phyloP scores from a whole-genome alignment of 768 basidiomycete genomes.

The Porpolomopsis calyptriformis region DNA sequence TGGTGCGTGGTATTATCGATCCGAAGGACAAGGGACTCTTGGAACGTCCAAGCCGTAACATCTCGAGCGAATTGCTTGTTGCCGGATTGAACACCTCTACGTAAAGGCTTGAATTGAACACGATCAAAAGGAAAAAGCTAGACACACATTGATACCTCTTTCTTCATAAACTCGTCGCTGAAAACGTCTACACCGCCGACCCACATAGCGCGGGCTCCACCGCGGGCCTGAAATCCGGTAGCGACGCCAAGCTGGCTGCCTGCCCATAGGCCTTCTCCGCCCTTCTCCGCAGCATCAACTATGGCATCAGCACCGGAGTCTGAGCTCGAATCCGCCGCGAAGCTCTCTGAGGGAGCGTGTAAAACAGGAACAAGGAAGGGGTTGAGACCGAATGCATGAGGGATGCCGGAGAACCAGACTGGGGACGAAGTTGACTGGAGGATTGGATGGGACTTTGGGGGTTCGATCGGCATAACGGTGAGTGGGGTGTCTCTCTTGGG shows the following conservation, averaged over 20 bases:
- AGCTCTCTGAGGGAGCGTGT: slow-evolving; percentile 63
- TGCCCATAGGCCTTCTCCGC: slow-evolving; percentile 74
- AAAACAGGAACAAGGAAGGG: slow-evolving; percentile 79
- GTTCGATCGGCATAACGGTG: slow-evolving; percentile 54
- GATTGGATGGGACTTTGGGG: slow-evolving; percentile 32
- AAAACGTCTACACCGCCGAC: slow-evolving; percentile 75
- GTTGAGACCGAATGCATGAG: slow-evolving; percentile 55
- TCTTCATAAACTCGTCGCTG: slow-evolving; percentile 61
- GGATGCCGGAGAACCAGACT: slow-evolving; percentile 69
- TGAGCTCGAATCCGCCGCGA: slow-evolving; percentile 60
- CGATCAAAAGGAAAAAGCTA: background rate
- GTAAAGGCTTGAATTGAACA: background rate
- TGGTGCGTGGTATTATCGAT: slow-evolving; percentile 70
- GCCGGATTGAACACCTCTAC: slow-evolving; percentile 52
- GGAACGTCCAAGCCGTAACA: slow-evolving; percentile 83
- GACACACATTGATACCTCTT: slow-evolving; percentile 49
- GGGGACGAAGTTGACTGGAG: slow-evolving; percentile 41
- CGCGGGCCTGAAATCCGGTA: slow-evolving; percentile 79
- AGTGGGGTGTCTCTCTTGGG: slow-evolving; percentile 56
- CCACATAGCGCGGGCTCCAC: slow-evolving; percentile 70
- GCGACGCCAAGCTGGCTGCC: slow-evolving; percentile 71
- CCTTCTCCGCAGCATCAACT: slow-evolving; percentile 61
- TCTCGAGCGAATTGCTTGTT: slow-evolving; percentile 70
- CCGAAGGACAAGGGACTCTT: slow-evolving; percentile 70
- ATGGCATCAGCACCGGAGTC: slow-evolving; percentile 51